Evolutionary conservation across 1,284 basidiomycete genomes (phyloP).

Genomic region (Apiotrichum brassicae): DNA sequence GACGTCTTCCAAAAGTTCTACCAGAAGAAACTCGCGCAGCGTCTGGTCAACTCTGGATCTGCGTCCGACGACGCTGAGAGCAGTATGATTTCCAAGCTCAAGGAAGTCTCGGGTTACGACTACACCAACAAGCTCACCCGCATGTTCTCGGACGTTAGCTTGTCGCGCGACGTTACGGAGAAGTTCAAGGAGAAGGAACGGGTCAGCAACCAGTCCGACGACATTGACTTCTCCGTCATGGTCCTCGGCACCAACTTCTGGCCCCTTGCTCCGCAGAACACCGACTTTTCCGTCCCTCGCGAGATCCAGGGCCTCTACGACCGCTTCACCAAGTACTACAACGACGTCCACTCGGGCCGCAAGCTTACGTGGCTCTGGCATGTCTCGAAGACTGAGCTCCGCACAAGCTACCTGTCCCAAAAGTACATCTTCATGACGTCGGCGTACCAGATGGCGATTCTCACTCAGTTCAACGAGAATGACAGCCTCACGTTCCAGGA

Average conservation of each 20-base stretch:
- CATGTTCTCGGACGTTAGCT: constrained; percentile 95
- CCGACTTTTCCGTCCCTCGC: constrained; percentile 82
- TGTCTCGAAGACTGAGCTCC: constrained; percentile 90
- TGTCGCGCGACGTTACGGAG: constrained; percentile 93
- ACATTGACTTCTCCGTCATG: constrained; percentile 80
- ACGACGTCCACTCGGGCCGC: constrained; percentile 67
- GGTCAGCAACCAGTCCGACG: constrained; percentile 57
- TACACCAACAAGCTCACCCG: constrained; percentile 96
- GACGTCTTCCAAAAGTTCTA: constrained; percentile 99
- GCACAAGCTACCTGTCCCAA: constrained; percentile 84
- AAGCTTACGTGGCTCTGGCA: constrained; percentile 98
- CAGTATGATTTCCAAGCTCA: constrained; percentile 97
- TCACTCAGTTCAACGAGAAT: constrained; percentile 88
- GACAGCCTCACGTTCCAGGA: constrained; percentile 78
- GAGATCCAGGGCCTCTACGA: constrained; percentile 84
- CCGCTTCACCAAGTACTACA: constrained; percentile 89
- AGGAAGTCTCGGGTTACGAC: constrained; percentile 97
- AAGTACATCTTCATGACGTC: constrained; percentile 96
- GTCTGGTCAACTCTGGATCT: constrained; percentile 85
- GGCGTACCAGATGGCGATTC: constrained; percentile 89
- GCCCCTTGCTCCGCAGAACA: constrained; percentile 76
- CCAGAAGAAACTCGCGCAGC: constrained; percentile 90
- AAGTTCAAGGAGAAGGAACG: constrained; percentile 93
- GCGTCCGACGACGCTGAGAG: constrained; percentile 96
- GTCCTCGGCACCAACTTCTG: constrained; percentile 95